phyloP scores from a whole-genome alignment of 768 basidiomycete species.

The Suillus brevipes region DNA sequence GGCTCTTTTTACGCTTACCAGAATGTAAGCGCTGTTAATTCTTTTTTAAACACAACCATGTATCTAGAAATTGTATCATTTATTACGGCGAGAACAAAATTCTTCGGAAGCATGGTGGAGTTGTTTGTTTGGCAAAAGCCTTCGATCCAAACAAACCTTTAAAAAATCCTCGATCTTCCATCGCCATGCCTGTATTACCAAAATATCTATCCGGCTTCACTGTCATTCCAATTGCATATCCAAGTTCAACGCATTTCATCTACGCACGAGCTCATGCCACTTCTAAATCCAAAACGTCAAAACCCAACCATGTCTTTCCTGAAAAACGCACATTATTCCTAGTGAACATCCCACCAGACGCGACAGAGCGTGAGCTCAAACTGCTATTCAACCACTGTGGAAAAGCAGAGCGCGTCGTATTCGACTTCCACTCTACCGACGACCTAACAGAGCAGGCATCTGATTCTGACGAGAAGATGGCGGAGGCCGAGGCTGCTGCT shows the following conservation, averaged over 20 bases:
- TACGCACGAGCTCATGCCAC: constrained; percentile 70
- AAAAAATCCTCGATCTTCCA: background rate
- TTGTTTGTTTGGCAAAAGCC: constrained; percentile 14
- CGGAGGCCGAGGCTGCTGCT: background rate
- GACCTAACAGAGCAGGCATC: constrained; percentile 8
- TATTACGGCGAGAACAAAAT: background rate
- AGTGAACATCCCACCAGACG: constrained; percentile 87
- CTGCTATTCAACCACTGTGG: constrained; percentile 78
- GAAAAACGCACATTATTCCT: constrained; percentile 80
- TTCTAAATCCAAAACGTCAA: constrained; percentile 40
- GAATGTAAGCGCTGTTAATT: background rate
- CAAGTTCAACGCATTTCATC: constrained; percentile 60
- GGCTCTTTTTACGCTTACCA: background rate
- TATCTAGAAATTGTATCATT: background rate
- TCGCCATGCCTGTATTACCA: constrained; percentile 14
- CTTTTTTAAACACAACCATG: background rate
- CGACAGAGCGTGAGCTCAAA: constrained; percentile 77
- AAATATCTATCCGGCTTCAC: constrained; percentile 33
- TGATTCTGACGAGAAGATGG: constrained; percentile 26
- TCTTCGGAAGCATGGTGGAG: too few species aligned
- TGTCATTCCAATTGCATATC: constrained; percentile 42
- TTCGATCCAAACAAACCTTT: constrained; percentile 12
- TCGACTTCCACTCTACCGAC: constrained; percentile 48
- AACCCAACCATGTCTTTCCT: constrained; percentile 30
- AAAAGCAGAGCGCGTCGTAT: constrained; percentile 72